Evolutionary conservation across 1,284 basidiomycete species (phyloP), one percentile per base, ranked within the genome.

Genomic region (Cystobasidium slooffiae): DNA sequence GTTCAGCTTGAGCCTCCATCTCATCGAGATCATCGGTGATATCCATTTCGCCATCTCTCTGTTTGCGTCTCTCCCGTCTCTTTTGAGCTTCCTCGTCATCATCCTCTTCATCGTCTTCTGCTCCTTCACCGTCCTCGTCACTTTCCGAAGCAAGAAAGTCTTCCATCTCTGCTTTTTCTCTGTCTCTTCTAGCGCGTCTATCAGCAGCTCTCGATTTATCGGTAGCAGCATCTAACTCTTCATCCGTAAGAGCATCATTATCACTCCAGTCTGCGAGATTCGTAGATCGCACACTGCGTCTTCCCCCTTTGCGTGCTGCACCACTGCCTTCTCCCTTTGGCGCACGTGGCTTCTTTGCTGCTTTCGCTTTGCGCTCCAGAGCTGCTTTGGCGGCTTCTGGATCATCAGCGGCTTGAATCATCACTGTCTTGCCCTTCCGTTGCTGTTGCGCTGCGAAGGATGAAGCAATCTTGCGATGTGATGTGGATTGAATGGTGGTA

Each of bases 401-500:
- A 49, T 81, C 80, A 39, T 77, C 74, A 78, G 88, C 90, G 74
- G 88, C 85, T 75, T 90, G 79, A 78, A 92, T 91, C 80, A 87
- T 83, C 78, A 89, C 87, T 72, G 87, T 87, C 79, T 91, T 90
- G 20, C 90, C 89, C 78, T 90, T 88, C 81, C 90, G 92, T 82
- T 85, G 89, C 82, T 94, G 91, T 80, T 91, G 89, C 4, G 55
- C 90, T 39, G 90, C 90, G 7, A 95, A 91, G 20, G 91, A 90
- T 68, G 90, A 90, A 6, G 94, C 94, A 58, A 95, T 86, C 86
- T 91, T 90, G 69, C 90, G 88, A 82, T 96, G 93, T 39, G 92
- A 93, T 81, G 92, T 90, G 10, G 91, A 92, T 80, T 93, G 90
- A 88, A 95, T 92, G 75, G 91, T 90, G 9, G 91, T 92, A 0